Conservation (phyloP, 352 stramenopile genomes). For the Pythium inflatum region DNA sequence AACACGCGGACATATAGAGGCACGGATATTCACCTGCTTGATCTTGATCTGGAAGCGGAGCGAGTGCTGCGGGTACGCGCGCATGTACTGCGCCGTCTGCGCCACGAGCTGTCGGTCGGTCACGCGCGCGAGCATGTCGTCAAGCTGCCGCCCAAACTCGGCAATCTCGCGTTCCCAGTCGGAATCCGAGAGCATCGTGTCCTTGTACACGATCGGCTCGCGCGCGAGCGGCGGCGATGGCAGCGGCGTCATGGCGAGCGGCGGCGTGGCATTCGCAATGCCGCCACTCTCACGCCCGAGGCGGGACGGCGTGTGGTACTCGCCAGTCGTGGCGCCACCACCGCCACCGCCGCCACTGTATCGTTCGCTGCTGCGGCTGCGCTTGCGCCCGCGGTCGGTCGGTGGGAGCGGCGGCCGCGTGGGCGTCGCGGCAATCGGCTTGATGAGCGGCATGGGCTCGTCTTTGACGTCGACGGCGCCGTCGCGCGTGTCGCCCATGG, state of each 20-base stretch:
- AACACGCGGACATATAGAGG: too few species aligned
- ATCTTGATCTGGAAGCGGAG: slow-evolving; percentile 87
- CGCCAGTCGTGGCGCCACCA: not conserved
- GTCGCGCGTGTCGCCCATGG: slow-evolving; percentile 6
- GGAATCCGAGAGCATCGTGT: slow-evolving; percentile 61
- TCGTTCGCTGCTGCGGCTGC: slow-evolving; percentile 27
- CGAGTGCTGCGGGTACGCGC: slow-evolving; percentile 68
- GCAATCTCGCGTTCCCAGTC: slow-evolving; percentile 76
- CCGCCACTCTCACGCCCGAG: not conserved
- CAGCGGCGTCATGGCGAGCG: slow-evolving; percentile 19
- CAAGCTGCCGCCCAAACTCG: slow-evolving; percentile 69
- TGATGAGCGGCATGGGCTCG: slow-evolving; percentile 11
- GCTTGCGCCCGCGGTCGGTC: slow-evolving; percentile 25
- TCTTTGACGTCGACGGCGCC: slow-evolving; percentile 5
- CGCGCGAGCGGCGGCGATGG: slow-evolving; percentile 10
- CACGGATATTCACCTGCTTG: slow-evolving; percentile 71
- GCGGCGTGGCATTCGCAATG: not conserved
- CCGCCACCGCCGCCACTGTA: not conserved
- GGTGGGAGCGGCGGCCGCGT: slow-evolving; percentile 23
- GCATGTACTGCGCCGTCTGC: slow-evolving; percentile 77
- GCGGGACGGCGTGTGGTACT: slow-evolving; percentile 20
- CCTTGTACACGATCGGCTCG: slow-evolving; percentile 19
- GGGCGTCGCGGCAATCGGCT: slow-evolving; percentile 6
- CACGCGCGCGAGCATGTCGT: slow-evolving; percentile 73
- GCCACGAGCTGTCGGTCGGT: slow-evolving; percentile 76